Base-by-base conservation (phyloP, 306 rosid species). In the Oemleria cerasiformis region DNA sequence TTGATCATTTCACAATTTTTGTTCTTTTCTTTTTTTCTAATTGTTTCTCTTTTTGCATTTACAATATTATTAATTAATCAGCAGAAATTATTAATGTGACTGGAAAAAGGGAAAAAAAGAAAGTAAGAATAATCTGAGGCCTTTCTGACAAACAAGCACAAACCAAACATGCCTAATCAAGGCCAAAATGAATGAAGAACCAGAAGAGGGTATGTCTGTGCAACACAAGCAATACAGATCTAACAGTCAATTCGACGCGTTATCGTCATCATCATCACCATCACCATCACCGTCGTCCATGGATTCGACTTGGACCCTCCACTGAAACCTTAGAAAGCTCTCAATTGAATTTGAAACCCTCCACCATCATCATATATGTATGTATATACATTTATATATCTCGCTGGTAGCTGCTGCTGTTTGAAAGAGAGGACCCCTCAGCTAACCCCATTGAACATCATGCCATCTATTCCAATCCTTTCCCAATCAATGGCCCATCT, bases 301-400 rank as follows among this genome's bases (percentile, higher is more conserved):
- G 36, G 47, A 82, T 70, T 81, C 68, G 70, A 77, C 51, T 68
- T 84, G 88, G 91, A 86, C 91, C 83, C 85, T 78, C 84, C 96
- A 79, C 85, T 61, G 66, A 42, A 57, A 41, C 65, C 14, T 25
- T 62, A 42, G 66, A 72, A 68, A 63, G 58, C 64, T 73, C 65
- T 39, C 40, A 38, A 72, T 61, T 43, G 50, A 34, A 72, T 69
- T 49, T 65, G 76, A 67, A 77, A 68, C 77, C 83, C 85, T 63
- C 76, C 75, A 55, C 81, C 76, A 67, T 86, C 71, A 38, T 65
- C 30, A 30, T 30, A 30, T 30, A 30, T 30, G 3, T 30, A 30
- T 30, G 3, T 30, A 30, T 30, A 8, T 11, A 51, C 2, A 51
- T 9, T 11, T 51, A 51, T 51, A 51, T 51, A 2, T 51, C 23